These are phyloP conservation scores for Coemansia sp. DNA, from an alignment of 192 early-diverging fungal genomes.

Conservation along the genomic window DNA sequence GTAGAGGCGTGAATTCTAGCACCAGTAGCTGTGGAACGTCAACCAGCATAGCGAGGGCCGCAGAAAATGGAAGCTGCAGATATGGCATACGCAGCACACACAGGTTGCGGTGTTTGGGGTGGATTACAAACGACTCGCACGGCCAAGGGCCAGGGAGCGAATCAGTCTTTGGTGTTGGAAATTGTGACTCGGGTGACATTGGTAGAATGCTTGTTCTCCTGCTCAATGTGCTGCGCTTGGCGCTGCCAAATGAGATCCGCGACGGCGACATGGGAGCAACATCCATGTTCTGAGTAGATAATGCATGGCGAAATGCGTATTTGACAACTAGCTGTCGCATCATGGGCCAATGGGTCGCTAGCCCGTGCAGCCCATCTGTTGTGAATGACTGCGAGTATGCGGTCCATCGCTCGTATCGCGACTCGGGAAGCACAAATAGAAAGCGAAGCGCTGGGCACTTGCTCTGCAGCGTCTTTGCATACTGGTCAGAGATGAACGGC, in stretches of 20 bases:
- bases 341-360: constrained; percentile 39
- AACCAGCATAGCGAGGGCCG: constrained; percentile 25
- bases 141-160: constrained; percentile 23
- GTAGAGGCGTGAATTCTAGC: constrained; percentile 33
- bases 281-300: not conserved
- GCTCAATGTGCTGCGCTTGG: constrained; percentile 18
- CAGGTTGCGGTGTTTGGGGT: constrained; percentile 21
- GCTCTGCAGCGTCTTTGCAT: constrained; percentile 21
- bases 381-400: constrained; percentile 44
- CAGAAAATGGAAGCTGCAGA: constrained; percentile 37
- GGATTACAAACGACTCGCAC: constrained; percentile 29
- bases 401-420: constrained; percentile 53
- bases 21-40: constrained; percentile 41
- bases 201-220: not conserved
- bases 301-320: constrained; percentile 36
- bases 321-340: constrained; percentile 43
- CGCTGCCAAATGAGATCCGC: constrained; percentile 26
- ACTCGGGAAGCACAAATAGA: constrained; percentile 34
- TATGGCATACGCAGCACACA: constrained; percentile 42
- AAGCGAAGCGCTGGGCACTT: constrained; percentile 46
- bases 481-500: constrained; percentile 44
- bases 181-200: not conserved
- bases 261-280: constrained; percentile 7
- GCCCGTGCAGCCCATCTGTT: constrained; percentile 27
- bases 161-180: constrained; percentile 1